phyloP scores from a whole-genome alignment of 495 filamentous ascomycete species.

The Paragyromitra xinjiangensis region DNA sequence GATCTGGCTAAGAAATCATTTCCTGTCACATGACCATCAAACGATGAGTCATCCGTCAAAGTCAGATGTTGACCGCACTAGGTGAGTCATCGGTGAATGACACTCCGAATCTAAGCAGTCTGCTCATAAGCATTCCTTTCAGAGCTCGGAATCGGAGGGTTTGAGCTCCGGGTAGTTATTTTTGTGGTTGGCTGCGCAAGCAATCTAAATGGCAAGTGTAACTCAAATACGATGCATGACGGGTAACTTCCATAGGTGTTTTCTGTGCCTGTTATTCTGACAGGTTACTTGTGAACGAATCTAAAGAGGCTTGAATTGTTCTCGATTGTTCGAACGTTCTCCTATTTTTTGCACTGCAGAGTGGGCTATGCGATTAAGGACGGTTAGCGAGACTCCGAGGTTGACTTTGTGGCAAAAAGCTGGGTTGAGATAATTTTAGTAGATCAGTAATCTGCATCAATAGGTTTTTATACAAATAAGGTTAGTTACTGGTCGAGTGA shows the following conservation, averaged over 20 bases:
- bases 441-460: slow-evolving; percentile 4
- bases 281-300: not conserved
- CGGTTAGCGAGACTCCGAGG: not conserved
- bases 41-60: slow-evolving; percentile 6
- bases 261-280: not conserved
- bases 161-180: not conserved
- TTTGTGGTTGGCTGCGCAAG: not conserved
- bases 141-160: not conserved
- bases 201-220: not conserved
- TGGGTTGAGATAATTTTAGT: not conserved
- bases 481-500: not conserved
- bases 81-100: slow-evolving; percentile 27
- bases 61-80: not conserved
- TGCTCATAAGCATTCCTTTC: not conserved
- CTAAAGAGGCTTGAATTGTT: not conserved
- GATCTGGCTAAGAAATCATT: slow-evolving; percentile 1
- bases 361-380: not conserved
- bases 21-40: slow-evolving; percentile 10
- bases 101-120: not conserved
- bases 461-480: not conserved
- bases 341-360: not conserved
- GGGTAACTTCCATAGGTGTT: not conserved
- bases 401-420: not conserved
- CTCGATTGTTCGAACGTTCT: not conserved
- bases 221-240: not conserved